Conservation (phyloP, 805 yeast genomes). For the Cyberlindnera euphorbiae region DNA sequence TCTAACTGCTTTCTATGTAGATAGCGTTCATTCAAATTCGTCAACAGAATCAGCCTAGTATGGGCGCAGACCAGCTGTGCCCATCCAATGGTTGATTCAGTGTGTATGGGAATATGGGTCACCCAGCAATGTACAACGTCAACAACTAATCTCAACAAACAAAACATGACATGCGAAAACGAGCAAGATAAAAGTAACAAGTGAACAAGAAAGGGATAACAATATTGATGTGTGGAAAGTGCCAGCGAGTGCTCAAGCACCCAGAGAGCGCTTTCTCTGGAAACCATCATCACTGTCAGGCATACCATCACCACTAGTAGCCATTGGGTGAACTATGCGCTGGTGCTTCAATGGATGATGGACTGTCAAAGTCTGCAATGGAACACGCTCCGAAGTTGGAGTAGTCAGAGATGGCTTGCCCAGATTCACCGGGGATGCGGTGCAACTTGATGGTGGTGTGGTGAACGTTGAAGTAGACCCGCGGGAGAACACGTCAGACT, state of each 20-base stretch:
- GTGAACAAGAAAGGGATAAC: background rate
- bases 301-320: conserved; percentile 2
- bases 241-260: background rate
- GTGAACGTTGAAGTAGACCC: conserved; percentile 17
- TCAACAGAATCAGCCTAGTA: no score
- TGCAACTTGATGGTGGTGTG: conserved; percentile 18
- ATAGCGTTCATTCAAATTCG: no score
- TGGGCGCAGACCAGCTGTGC: no score
- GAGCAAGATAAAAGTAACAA: background rate
- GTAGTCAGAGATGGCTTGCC: conserved; percentile 2
- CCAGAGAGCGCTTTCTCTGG: conserved; percentile 9
- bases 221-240: background rate
- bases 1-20: no score
- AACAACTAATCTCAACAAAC: no score
- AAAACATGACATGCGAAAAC: no score
- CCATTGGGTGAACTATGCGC: conserved; percentile 2
- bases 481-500: conserved; percentile 14
- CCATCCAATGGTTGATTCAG: no score
- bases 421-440: conserved; percentile 17
- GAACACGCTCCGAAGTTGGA: conserved; percentile 6
- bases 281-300: conserved; percentile 1
- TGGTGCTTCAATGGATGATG: conserved; percentile 4
- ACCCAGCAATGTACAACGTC: no score
- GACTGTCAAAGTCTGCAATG: conserved; percentile 8
- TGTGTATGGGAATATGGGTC: no score